phyloP scores from a whole-genome alignment of 257 asterid species.

The Gardenia jasminoides region DNA sequence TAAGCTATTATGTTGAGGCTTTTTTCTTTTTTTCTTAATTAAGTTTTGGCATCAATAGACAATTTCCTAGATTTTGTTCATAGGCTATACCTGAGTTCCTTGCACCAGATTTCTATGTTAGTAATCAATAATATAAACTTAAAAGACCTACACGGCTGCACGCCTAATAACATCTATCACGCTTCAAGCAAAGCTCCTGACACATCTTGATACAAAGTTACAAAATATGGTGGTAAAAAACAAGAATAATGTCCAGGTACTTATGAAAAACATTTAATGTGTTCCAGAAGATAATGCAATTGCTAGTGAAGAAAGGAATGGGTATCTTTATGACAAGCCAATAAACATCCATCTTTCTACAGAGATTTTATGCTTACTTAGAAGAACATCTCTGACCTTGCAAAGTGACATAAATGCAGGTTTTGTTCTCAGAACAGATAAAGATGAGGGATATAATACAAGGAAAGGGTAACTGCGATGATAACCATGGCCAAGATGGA shows the following conservation, averaged over 20 bases:
- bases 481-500: slow-evolving; percentile 47
- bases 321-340: not conserved
- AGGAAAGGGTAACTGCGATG: slow-evolving; percentile 44
- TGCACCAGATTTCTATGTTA: not conserved
- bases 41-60: not conserved
- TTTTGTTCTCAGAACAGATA: slow-evolving; percentile 70
- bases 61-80: not conserved
- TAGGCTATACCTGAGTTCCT: not conserved
- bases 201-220: not conserved
- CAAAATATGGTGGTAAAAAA: not conserved
- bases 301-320: not conserved
- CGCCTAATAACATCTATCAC: not conserved
- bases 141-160: not conserved
- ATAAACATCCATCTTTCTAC: not conserved
- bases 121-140: not conserved
- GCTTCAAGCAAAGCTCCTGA: not conserved
- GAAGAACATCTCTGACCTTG: slow-evolving; percentile 6
- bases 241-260: not conserved
- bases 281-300: not conserved
- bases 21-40: too few relatives aligned
- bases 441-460: slow-evolving; percentile 59
- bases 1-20: not conserved
- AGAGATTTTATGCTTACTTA: not conserved
- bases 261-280: not conserved
- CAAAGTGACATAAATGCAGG: slow-evolving; percentile 44